Base-by-base conservation (phyloP, 768 basidiomycete species). In the Porpolomopsis calyptriformis region DNA sequence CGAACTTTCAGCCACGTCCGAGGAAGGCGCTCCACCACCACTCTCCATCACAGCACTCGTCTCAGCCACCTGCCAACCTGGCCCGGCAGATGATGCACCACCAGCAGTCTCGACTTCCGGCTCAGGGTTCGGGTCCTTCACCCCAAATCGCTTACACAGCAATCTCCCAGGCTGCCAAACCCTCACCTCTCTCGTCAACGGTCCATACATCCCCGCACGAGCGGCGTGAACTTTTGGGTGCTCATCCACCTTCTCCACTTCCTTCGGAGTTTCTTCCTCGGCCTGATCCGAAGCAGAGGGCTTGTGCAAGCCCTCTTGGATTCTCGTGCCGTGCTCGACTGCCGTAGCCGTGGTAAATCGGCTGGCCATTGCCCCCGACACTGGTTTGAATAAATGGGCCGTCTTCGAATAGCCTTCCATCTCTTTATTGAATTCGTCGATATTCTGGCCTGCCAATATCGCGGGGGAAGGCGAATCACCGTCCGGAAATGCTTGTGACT, bases 101-200 rank as follows among this genome's bases (percentile, higher is more conserved):
- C 53, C 45, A 25, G 53, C 60, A 39, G 71, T 65, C 9, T 55
- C 46, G 27, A 66, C 78, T 49, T 57, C 59, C n/a, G 60, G 78
- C 49, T 57, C 59, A n/a, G 60, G 63, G 6, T 88, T 73, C 0
- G 93, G 93, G 52, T 92, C 89, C 56, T 81, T 85, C 27, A 98
- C 85, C 0, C 87, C 85, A 61, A 98, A 97, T 25, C 94, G 77
- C 62, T 94, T 96, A 66, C 91, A 97, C 20, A 99, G 66, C 41
- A 98, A 65, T 43, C 72, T 72, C n/a, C 77, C 78, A 2, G 96
- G 96, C 56, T 80, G 78, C 83, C 90, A 98, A 0, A 72, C 60
- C 46, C 65, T 71, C 26, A 71, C 65, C 51, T 86, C 85, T 31
- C 94, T 69, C 25, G 96, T 99, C 60, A 93, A 64, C 11, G 75